phyloP scores from a whole-genome alignment of 192 early-diverging fungal species.

The Backusella morwellensis region DNA sequence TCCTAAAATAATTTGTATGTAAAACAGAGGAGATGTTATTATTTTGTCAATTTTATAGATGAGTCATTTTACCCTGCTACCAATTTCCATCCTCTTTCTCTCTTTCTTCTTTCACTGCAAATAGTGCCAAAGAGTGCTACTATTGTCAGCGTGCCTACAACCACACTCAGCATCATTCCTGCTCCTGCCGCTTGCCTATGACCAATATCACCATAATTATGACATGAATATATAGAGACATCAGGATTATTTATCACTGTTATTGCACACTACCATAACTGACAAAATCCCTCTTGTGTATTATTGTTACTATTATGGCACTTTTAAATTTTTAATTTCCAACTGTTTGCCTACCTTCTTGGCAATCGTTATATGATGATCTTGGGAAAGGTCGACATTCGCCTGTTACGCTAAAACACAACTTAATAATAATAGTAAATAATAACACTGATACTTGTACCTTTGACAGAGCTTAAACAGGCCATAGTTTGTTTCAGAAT shows the following conservation, averaged over 20 bases:
- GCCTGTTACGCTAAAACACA: slow-evolving; percentile 15
- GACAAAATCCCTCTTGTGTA: slow-evolving; percentile 23
- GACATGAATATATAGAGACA: neutral
- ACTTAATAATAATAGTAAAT: neutral
- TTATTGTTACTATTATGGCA: neutral
- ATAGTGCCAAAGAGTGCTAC: slow-evolving; percentile 20
- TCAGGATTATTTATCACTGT: neutral
- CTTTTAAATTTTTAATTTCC: neutral
- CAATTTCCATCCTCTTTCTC: slow-evolving; percentile 28
- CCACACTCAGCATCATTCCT: slow-evolving; percentile 24
- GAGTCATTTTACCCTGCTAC: slow-evolving; percentile 18
- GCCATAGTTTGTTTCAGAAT: slow-evolving; percentile 27
- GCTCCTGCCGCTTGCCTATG: slow-evolving; percentile 18
- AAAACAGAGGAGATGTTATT: neutral
- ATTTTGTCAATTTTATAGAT: neutral
- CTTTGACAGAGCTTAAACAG: slow-evolving; percentile 25
- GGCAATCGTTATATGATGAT: slow-evolving; percentile 15
- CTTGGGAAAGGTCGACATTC: slow-evolving; percentile 30
- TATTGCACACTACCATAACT: slow-evolving; percentile 7
- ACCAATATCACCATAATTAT: neutral
- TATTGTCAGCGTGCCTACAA: slow-evolving; percentile 21
- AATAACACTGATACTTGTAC: neutral
- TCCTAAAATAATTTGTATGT: slow-evolving; percentile 3
- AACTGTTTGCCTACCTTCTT: slow-evolving; percentile 9
- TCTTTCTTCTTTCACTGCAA: slow-evolving; percentile 22